phyloP scores from a whole-genome alignment of 1,284 basidiomycete species.

The Trametes hirsuta region DNA sequence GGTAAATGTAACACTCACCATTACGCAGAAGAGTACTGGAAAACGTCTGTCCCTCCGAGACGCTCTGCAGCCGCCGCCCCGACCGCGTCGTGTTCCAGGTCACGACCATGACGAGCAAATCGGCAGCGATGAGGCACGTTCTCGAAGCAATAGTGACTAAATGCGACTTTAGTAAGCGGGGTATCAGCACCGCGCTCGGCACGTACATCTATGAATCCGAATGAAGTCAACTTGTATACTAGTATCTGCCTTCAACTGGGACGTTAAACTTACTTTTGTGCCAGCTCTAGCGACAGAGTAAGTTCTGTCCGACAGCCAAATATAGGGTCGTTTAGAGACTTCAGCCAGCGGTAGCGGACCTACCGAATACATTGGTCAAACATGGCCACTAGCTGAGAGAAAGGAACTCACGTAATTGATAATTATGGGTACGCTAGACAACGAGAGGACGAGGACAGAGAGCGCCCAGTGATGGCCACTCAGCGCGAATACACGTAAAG shows the following conservation, averaged over 20 bases:
- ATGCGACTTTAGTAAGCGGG: neutral
- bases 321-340: neutral
- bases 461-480: neutral
- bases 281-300: neutral
- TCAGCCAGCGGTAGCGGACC: neutral
- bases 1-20: neutral
- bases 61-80: neutral
- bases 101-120: neutral
- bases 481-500: neutral
- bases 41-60: neutral
- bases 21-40: neutral
- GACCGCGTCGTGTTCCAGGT: neutral
- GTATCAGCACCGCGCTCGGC: neutral
- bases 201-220: neutral
- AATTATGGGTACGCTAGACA: neutral
- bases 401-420: neutral
- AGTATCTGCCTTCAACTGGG: neutral
- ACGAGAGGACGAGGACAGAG: neutral
- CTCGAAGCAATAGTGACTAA: neutral
- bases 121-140: neutral
- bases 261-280: neutral
- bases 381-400: neutral
- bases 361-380: neutral
- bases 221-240: too few relatives aligned
- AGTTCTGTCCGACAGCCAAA: neutral